Evolutionary conservation across 1,139 yeast species (phyloP), one percentile per base, ranked within the genome.

Genomic region (Yamadazyma jaroonii): DNA sequence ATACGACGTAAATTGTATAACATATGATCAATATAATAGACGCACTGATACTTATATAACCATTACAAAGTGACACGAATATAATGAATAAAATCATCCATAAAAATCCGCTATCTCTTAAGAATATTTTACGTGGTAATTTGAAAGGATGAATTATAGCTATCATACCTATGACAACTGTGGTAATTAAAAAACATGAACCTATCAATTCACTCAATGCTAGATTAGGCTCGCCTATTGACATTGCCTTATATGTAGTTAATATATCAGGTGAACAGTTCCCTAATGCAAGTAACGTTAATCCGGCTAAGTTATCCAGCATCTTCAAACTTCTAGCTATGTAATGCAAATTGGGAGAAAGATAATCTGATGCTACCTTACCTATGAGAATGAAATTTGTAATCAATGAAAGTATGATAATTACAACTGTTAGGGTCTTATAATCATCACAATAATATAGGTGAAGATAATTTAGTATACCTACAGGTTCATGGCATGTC

Each of bases 261-360:
- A 89, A 74, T 3, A 92, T 80, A 59, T 92, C 98, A 0, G 97
- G 96, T 0, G 95, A 74, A 8, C 96, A 92, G 58, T 92, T 92
- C 0, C 97, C 97, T 45, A 90, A 69, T 0, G 98, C 96, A 40
- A 92, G 66, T 32, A 90, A 66, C 0, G 97, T 90, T 49, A 90
- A 74, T 0, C 97, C 97, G 3, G 96, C 85, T 27, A 90, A 64
- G 40, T 86, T 79, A 45, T 88, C 94, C 9, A 92, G 79, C 34
- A 90, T 60, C 9, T 79, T 74, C 13, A 88, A 61, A 33, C 70
- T 57, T 23, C 70, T 67, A 8, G 95, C 77, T 15, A 87, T 68
- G 25, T 79, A 69, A 38, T 79, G 73, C 13, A 88, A 61, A 49
- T 85, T 87, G 0, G 95, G 92, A 41, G 90, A 82, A 27, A 88